phyloP scores from a whole-genome alignment of 306 rosid genomes.

The Inga oerstediana region DNA sequence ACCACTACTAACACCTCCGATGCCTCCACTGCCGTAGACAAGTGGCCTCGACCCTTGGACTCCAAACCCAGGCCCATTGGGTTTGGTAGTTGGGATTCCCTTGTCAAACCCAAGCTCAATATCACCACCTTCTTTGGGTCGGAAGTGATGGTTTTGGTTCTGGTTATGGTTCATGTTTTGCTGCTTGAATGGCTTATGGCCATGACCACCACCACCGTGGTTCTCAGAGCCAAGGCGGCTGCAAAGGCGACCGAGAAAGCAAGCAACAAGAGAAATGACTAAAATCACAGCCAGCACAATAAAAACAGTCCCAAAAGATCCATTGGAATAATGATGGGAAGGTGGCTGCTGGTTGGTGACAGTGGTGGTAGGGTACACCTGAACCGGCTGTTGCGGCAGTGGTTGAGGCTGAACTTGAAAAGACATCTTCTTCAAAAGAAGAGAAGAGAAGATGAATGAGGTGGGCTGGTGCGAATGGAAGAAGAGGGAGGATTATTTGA shows the following conservation, averaged over 20 bases:
- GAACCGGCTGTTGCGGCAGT: conserved; percentile 22
- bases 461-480: neutral
- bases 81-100: conserved; percentile 41
- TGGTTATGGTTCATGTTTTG: conserved; percentile 32
- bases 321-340: conserved; percentile 75
- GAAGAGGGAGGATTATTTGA: conserved; percentile 18
- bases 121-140: conserved; percentile 52
- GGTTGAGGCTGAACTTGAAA: conserved; percentile 57
- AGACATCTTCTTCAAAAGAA: conserved; percentile 43
- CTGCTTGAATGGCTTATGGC: conserved; percentile 33
- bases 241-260: conserved; percentile 80
- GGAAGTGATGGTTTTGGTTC: conserved; percentile 25
- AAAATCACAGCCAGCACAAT: conserved; percentile 75
- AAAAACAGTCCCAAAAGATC: conserved; percentile 86
- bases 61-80: conserved; percentile 33
- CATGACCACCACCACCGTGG: conserved; percentile 41
- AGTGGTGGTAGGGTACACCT: conserved; percentile 64
- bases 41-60: neutral
- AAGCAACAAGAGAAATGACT: conserved; percentile 70
- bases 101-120: conserved; percentile 64
- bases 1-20: neutral
- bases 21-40: neutral
- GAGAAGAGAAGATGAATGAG: neutral
- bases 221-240: conserved; percentile 36
- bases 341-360: conserved; percentile 48